phyloP scores from a whole-genome alignment of 208 protist species.

The Herpetomonas tarakana region DNA sequence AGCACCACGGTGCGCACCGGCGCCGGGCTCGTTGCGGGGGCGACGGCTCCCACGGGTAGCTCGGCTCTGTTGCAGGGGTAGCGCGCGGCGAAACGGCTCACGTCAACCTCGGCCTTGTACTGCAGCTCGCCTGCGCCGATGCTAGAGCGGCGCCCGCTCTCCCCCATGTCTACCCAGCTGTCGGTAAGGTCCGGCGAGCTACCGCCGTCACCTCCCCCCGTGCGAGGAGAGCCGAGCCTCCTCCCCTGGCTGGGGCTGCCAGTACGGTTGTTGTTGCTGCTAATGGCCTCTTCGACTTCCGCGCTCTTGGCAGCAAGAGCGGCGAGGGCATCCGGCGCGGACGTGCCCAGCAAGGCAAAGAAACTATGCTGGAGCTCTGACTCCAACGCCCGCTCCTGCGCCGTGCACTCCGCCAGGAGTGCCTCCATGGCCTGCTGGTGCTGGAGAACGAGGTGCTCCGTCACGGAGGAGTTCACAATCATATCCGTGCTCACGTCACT shows the following conservation, averaged over 20 bases:
- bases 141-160: neutral
- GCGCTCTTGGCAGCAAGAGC: conserved; percentile 16
- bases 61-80: conserved; percentile 8
- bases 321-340: conserved; percentile 53
- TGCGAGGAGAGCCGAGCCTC: too few species aligned
- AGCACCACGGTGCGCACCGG: conserved; percentile 54
- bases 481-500: conserved; percentile 30
- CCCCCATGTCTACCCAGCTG: neutral
- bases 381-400: conserved; percentile 29
- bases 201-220: too few species aligned
- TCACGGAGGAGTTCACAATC: conserved; percentile 65
- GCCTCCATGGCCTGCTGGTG: conserved; percentile 59
- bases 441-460: conserved; percentile 48
- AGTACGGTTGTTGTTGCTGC: neutral
- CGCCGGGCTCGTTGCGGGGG: conserved; percentile 15
- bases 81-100: conserved; percentile 35
- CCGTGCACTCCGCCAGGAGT: conserved; percentile 23
- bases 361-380: conserved; percentile 34
- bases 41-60: too few species aligned
- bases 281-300: neutral
- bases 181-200: neutral
- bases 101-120: conserved; percentile 32
- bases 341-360: conserved; percentile 42
- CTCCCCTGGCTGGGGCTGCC: too few species aligned
- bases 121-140: neutral